Percentiles rank a stretch among this genome's conserved stretches.
Evolutionary conservation across 176 grass and related monocot species (phyloP).

Genomic region (Aegilops longissima): DNA sequence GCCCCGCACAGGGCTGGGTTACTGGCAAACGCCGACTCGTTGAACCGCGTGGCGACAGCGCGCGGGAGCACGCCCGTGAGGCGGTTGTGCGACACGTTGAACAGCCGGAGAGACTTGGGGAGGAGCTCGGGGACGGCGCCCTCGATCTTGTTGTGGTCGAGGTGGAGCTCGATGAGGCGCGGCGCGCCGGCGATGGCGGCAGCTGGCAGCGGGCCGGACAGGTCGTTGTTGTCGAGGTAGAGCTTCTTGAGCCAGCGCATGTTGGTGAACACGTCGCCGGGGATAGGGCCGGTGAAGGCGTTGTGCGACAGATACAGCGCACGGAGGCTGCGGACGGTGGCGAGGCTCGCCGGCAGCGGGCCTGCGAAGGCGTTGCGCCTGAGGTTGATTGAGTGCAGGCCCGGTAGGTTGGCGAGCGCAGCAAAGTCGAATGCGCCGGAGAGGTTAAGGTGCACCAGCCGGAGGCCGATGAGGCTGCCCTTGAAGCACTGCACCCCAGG

Average conservation of each 20-base stretch:
- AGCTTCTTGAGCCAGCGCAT: constrained; percentile 79
- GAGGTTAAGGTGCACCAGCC: constrained; percentile 51
- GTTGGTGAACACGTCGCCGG: constrained; percentile 42
- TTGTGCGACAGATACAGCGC: constrained; percentile 71
- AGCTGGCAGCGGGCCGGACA: constrained; percentile 54
- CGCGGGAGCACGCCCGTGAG: constrained; percentile 47
- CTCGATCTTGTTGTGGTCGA: constrained; percentile 61
- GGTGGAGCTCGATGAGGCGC: constrained; percentile 63
- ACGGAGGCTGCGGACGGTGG: constrained; percentile 33
- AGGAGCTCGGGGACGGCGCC: constrained; percentile 44
- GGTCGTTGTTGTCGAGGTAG: constrained; percentile 65
- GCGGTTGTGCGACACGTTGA: constrained; percentile 75
- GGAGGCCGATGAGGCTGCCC: constrained; percentile 53
- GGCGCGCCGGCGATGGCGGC: constrained; percentile 37
- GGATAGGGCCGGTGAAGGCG: constrained; percentile 51
- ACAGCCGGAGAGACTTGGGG: constrained; percentile 38
- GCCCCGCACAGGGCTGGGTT: constrained; percentile 57
- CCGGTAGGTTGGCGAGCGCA: constrained; percentile 41
- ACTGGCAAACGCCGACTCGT: constrained; percentile 51
- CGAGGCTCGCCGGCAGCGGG: constrained; percentile 43
- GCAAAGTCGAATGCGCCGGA: constrained; percentile 51
- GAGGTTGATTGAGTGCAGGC: constrained; percentile 59
- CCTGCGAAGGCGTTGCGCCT: constrained; percentile 56
- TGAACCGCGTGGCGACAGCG: constrained; percentile 35
- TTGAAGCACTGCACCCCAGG: constrained; percentile 55